Conservation (phyloP, 2,329 filamentous ascomycete species). For the Lecanicillium sp. region DNA sequence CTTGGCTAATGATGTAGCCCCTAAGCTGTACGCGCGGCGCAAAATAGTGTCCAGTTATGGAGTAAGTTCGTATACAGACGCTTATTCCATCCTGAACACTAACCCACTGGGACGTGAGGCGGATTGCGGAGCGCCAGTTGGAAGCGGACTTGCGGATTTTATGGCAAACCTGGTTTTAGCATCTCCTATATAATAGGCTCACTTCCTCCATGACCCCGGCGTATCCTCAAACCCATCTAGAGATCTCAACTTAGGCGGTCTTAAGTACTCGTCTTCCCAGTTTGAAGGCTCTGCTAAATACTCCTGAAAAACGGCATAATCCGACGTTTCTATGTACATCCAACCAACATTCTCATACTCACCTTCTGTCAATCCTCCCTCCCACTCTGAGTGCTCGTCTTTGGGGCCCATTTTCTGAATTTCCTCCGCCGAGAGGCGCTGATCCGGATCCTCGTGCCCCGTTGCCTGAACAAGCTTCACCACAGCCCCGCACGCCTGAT, state of each 20-base stretch:
- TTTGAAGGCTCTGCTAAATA: slow-evolving; percentile 1
- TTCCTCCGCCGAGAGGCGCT: not conserved
- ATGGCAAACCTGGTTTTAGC: too few species aligned
- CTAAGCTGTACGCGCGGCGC: too few species aligned
- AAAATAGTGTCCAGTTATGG: too few species aligned
- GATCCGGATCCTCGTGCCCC: not conserved
- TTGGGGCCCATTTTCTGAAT: not conserved
- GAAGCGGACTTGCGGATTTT: too few species aligned
- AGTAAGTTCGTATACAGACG: too few species aligned
- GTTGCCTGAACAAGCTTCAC: slow-evolving; percentile 4
- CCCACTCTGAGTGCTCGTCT: slow-evolving; percentile 2
- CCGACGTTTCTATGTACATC: slow-evolving; percentile 7
- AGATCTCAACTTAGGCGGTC: slow-evolving; percentile 2
- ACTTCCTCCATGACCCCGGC: slow-evolving; percentile 2
- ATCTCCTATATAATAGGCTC: too few species aligned
- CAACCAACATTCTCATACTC: slow-evolving; percentile 10
- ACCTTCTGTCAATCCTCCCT: slow-evolving; percentile 6
- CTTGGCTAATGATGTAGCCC: too few species aligned
- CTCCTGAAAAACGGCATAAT: slow-evolving; percentile 6
- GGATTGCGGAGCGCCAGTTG: too few species aligned
- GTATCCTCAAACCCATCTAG: slow-evolving; percentile 1
- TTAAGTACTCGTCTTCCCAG: slow-evolving; percentile 5
- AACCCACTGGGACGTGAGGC: too few species aligned
- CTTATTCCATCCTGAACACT: too few species aligned
- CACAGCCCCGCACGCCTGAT: slow-evolving; percentile 1